These are phyloP conservation scores for Sporothrix pallida DNA, from an alignment of 2,329 filamentous ascomycete species.

Conservation along the genomic window DNA sequence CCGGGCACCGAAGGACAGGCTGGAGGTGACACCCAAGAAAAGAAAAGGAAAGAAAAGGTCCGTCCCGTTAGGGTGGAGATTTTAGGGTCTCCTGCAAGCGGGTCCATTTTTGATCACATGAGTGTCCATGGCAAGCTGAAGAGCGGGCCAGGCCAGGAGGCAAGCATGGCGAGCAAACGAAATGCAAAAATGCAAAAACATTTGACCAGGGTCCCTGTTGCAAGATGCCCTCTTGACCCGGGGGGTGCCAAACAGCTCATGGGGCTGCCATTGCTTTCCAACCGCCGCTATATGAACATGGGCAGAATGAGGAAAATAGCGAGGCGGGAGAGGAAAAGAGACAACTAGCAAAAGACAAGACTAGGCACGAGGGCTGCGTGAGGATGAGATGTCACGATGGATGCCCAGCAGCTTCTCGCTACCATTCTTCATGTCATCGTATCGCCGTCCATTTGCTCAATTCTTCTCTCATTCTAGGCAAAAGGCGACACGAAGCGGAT, in stretches of 20 bases:
- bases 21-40: slow-evolving; percentile 23
- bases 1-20: slow-evolving; percentile 29
- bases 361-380: not conserved
- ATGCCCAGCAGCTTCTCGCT: not conserved
- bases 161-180: not conserved
- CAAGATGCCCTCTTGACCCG: not conserved
- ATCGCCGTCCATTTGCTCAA: not conserved
- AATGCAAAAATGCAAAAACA: not conserved
- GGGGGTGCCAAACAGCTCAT: too few species aligned
- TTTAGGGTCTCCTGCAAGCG: slow-evolving; percentile 31
- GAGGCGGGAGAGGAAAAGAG: slow-evolving; percentile 17
- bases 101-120: slow-evolving; percentile 37
- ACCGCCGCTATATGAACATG: not conserved
- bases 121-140: slow-evolving; percentile 31
- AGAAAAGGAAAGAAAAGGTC: slow-evolving; percentile 34
- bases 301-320: not conserved
- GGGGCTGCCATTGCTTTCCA: not conserved
- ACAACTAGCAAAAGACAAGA: not conserved
- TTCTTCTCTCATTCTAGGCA: not conserved
- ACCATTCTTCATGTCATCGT: not conserved
- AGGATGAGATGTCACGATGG: not conserved
- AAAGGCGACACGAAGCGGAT: not conserved
- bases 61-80: slow-evolving; percentile 30
- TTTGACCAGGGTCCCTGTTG: not conserved
- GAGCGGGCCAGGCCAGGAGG: slow-evolving; percentile 23